Evolutionary conservation across 768 basidiomycete species (phyloP), one percentile per base, ranked within the genome.

Genomic region (Suillus discolor): DNA sequence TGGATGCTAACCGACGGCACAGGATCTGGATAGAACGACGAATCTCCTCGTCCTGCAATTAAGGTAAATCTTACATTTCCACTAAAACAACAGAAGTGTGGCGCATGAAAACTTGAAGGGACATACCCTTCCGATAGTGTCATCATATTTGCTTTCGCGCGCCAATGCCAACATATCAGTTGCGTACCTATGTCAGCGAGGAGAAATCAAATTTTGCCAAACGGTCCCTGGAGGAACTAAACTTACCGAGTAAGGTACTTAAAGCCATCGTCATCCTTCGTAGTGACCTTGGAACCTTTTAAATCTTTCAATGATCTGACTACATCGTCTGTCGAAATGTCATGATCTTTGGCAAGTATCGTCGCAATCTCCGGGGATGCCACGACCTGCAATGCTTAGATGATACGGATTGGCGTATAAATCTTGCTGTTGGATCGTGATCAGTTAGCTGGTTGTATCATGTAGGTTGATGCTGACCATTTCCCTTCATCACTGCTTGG

Each of bases 131-230:
- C 65, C 65, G 31, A 65, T 65, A 13, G 65, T 65, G 23, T 65
- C 65, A 41, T 65, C 65, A 5, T 62, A 42, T 61, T 62, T 65
- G 7, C 51, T 47, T 6, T 28, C 38, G 28, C 55, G 60, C 34
- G 65, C 65, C 60, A 65, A 49, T 28, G 61, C 65, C 42, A 65
- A 42, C 65, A 65, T 65, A 39, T 65, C 65, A 31, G 42, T 57
- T 5, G 65, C 60, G 23, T 38, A 65, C 42, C 65, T 65, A n/a
- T 61, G 28, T 61, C 47, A 47, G 36, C 49, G 34, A n/a, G 11
- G 25, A 16, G 20, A 34, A 28, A 36, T 42, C 13, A 38, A 61
- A 41, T 15, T 55, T 25, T 53, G 53, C n/a, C 11, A 36, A 16
- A 51, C 16, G 28, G 49, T 23, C 16, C 55, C 15, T 38, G 38